Percentiles rank a stretch among this genome's conserved stretches.
phyloP scores from a whole-genome alignment of 345 rosid species.

The Salix arbutifolia region DNA sequence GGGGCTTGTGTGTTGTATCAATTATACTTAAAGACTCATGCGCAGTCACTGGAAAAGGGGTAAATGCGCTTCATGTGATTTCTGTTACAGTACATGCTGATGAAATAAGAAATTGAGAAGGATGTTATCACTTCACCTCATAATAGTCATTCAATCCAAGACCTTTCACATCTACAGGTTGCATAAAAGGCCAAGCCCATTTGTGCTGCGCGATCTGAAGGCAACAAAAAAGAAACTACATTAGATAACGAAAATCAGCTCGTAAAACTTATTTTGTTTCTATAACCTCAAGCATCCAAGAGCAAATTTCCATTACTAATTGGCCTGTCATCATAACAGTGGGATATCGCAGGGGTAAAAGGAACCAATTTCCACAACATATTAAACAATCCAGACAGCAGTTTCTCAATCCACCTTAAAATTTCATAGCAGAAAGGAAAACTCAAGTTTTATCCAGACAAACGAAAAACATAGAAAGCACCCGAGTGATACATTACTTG shows the following conservation, averaged over 20 bases:
- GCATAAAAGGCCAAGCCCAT: constrained; percentile 93
- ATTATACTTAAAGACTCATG: background rate
- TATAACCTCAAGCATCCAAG: background rate
- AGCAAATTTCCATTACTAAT: background rate
- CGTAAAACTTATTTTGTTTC: background rate
- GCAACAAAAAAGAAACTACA: background rate
- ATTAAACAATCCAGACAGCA: background rate
- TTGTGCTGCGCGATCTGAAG: constrained; percentile 81
- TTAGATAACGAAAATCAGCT: background rate
- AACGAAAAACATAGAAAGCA: background rate
- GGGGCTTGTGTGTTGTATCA: background rate
- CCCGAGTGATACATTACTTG: constrained; percentile 36
- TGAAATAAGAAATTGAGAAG: background rate
- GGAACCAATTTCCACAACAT: background rate
- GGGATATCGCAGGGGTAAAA: background rate
- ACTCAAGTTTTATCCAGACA: background rate
- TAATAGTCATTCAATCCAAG: constrained; percentile 86
- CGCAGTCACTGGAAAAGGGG: background rate
- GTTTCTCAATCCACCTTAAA: constrained; percentile 1
- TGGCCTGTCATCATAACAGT: background rate
- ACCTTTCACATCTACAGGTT: constrained; percentile 88
- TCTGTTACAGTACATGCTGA: background rate
- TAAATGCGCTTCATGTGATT: background rate
- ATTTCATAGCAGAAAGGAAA: background rate
- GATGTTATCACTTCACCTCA: constrained; percentile 33